Evolutionary conservation across 441 rosid genomes (phyloP), one percentile per base, ranked within the genome.

Genomic region (Jatropha multifida): DNA sequence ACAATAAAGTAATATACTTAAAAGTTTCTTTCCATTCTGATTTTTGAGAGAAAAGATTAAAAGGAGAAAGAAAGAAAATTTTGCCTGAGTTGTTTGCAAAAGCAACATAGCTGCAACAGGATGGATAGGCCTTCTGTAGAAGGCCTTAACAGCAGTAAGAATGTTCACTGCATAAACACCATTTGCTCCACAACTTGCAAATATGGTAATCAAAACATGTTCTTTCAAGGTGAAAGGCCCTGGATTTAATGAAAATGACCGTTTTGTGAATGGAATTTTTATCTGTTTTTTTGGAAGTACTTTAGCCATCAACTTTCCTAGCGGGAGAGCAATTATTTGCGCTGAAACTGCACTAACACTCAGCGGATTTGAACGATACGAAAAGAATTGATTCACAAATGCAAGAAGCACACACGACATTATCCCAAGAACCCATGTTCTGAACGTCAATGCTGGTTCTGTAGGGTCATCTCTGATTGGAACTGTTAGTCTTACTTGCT

Each of bases 401-500:
- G 94, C 81, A 13, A 91, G 90, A 66, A 86, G 7, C 37, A 76
- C 65, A 42, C 97, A 94, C 2, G 89, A 83, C 3, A 64, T 0
- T 15, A 91, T 46, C 10, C 97, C 98, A 9, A 93, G 91, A 61
- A 75, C 38, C 97, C 99, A 91, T 81, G 98, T 89, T 32, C 94
- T 67, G 65, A 94, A 83, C 5, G 99, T 94, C 52, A 94, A 77
- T 20, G 79, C 87, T 3, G 90, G 81, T 63, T 67, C 58, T 3
- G 85, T 69, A 4, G 96, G 93, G 42, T 94, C 98, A 68, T 93
- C 98, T 15, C 88, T 87, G 69, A 85, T 88, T 0, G 97, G 89
- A 68, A 94, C 97, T 0, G 97, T 94, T 38, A 92, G 86, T 80
- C 94, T 84, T 14, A 94, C 97, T 85, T 92, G 82, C 78, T 94